Percentiles rank a stretch among this genome's conserved stretches.
Conservation (phyloP, 148 eudicot genomes). For the Fagopyrum tataricum region DNA sequence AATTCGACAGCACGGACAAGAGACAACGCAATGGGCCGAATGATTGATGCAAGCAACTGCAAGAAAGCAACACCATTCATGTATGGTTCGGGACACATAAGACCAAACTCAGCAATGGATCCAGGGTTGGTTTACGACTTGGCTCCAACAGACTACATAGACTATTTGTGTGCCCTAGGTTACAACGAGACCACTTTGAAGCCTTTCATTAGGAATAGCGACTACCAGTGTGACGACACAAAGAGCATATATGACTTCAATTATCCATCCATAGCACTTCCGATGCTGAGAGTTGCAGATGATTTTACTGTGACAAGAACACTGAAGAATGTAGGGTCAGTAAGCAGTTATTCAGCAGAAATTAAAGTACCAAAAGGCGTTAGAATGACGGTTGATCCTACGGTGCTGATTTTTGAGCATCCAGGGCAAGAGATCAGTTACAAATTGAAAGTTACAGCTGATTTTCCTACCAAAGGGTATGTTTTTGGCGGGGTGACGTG, state of each 20-base stretch:
- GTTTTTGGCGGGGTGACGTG: conserved; percentile 13
- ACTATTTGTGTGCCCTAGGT: background rate
- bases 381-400: background rate
- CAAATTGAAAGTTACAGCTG: conserved; percentile 1
- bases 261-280: conserved; percentile 9
- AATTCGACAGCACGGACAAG: conserved; percentile 5
- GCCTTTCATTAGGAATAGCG: background rate
- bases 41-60: background rate
- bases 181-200: background rate
- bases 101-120: conserved; percentile 10
- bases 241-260: conserved; percentile 1
- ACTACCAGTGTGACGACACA: background rate
- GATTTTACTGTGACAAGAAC: background rate
- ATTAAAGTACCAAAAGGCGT: background rate
- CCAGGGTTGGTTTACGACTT: conserved; percentile 10
- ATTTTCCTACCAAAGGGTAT: background rate
- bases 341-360: background rate
- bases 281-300: background rate
- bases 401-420: background rate
- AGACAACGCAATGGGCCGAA: background rate
- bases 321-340: conserved; percentile 6
- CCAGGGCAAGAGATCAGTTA: background rate
- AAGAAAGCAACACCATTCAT: conserved; percentile 7
- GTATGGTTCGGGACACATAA: conserved; percentile 3
- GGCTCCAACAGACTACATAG: background rate